A percentile compares a stretch with the other conserved stretches of the same genome.
phyloP scores from a whole-genome alignment of 192 early-diverging fungal species.

The Umbelopsis isabellina region DNA sequence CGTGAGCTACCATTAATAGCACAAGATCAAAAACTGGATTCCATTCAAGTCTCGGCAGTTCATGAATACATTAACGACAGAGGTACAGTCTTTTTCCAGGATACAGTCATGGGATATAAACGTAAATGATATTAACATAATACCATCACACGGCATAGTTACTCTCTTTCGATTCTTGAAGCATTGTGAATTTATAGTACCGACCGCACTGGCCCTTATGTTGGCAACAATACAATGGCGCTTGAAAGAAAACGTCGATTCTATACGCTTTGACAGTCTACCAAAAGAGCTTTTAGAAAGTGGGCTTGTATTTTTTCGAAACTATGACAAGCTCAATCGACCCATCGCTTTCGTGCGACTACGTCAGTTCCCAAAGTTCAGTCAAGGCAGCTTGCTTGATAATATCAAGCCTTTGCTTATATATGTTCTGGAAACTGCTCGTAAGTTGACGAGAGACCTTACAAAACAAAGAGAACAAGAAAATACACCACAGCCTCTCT shows the following conservation, averaged over 20 bases:
- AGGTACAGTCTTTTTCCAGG: slow-evolving; percentile 19
- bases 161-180: slow-evolving; percentile 49
- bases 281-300: slow-evolving; percentile 16
- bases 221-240: slow-evolving; percentile 45
- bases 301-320: slow-evolving; percentile 44
- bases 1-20: slow-evolving; percentile 33
- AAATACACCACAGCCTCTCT: slow-evolving; percentile 16
- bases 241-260: slow-evolving; percentile 35
- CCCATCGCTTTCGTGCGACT: slow-evolving; percentile 39
- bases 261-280: slow-evolving; percentile 21
- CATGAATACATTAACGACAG: slow-evolving; percentile 35
- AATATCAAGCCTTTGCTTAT: slow-evolving; percentile 35
- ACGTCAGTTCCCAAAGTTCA: slow-evolving; percentile 26
- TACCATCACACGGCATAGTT: slow-evolving; percentile 18
- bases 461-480: slow-evolving; percentile 26
- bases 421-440: slow-evolving; percentile 39
- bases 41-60: slow-evolving; percentile 4
- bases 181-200: slow-evolving; percentile 34
- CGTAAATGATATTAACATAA: not conserved
- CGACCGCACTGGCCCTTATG: slow-evolving; percentile 30
- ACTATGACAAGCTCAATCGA: slow-evolving; percentile 36
- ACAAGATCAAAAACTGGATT: slow-evolving; percentile 24
- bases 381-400: slow-evolving; percentile 20
- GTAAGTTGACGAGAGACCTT: slow-evolving; percentile 30
- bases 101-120: not conserved